Evolutionary conservation across 2,329 filamentous ascomycete species (phyloP).

Genomic region (Penicillium frequentans): DNA sequence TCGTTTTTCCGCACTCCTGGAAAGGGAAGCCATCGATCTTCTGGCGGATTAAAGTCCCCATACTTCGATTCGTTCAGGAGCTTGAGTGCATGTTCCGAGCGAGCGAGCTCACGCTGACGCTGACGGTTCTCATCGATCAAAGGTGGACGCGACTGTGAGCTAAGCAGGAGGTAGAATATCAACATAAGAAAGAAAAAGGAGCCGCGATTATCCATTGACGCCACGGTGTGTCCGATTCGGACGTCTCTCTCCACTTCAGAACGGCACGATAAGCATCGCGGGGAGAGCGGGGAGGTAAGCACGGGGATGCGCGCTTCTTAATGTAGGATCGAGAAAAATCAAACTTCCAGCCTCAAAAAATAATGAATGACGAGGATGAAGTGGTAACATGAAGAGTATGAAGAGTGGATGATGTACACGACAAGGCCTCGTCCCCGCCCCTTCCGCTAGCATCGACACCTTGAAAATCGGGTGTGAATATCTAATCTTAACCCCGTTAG

Average conservation of each 20-base stretch:
- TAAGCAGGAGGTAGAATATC: slow-evolving; percentile 55
- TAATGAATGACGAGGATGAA: slow-evolving; percentile 27
- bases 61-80: slow-evolving; percentile 53
- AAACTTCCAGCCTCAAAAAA: not conserved
- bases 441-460: slow-evolving; percentile 18
- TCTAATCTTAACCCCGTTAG: slow-evolving; percentile 2
- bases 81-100: slow-evolving; percentile 53
- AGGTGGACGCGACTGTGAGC: slow-evolving; percentile 46
- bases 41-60: slow-evolving; percentile 51
- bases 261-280: slow-evolving; percentile 27
- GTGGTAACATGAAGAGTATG: slow-evolving; percentile 1
- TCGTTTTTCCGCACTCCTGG: slow-evolving; percentile 75
- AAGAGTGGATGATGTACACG: slow-evolving; percentile 27
- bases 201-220: slow-evolving; percentile 49
- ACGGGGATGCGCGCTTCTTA: not conserved
- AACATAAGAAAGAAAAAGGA: slow-evolving; percentile 52
- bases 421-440: slow-evolving; percentile 20
- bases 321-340: slow-evolving; percentile 7
- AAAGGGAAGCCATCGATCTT: slow-evolving; percentile 63
- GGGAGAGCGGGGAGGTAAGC: slow-evolving; percentile 6
- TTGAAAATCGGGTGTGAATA: slow-evolving; percentile 7
- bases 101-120: slow-evolving; percentile 50
- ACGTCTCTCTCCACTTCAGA: slow-evolving; percentile 19
- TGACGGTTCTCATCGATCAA: slow-evolving; percentile 43
- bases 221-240: slow-evolving; percentile 26